These are phyloP conservation scores for Phanerochaete sordida DNA, from an alignment of 768 basidiomycete species.

Conservation along the genomic window DNA sequence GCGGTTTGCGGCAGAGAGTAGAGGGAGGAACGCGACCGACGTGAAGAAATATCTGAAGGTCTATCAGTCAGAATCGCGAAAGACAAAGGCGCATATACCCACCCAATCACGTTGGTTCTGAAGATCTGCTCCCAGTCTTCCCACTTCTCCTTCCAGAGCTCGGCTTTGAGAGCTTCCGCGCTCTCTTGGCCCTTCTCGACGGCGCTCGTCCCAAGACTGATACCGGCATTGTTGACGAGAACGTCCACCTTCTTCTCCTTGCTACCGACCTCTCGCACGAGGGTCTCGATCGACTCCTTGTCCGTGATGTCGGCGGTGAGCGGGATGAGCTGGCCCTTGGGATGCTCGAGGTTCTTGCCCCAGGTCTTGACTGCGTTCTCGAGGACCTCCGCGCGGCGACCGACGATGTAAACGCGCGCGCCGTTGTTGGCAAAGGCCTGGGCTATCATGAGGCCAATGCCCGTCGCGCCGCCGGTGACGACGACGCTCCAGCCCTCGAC, in stretches of 20 bases:
- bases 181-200: slow-evolving; percentile 28
- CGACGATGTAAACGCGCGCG: slow-evolving; percentile 38
- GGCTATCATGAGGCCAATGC: slow-evolving; percentile 43
- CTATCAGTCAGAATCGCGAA: neutral
- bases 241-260: slow-evolving; percentile 29
- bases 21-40: slow-evolving; percentile 41
- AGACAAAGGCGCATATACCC: neutral
- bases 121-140: slow-evolving; percentile 30
- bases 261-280: slow-evolving; percentile 21
- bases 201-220: slow-evolving; percentile 18
- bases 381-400: slow-evolving; percentile 31
- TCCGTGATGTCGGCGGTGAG: slow-evolving; percentile 24
- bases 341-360: slow-evolving; percentile 24
- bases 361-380: slow-evolving; percentile 24
- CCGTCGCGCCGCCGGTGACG: slow-evolving; percentile 30
- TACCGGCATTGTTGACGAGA: slow-evolving; percentile 33
- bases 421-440: slow-evolving; percentile 39
- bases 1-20: slow-evolving; percentile 33
- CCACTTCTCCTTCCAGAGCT: slow-evolving; percentile 28
- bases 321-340: slow-evolving; percentile 28
- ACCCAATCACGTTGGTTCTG: slow-evolving; percentile 31
- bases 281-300: slow-evolving; percentile 25
- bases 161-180: slow-evolving; percentile 21
- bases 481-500: slow-evolving; percentile 26
- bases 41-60: slow-evolving; percentile 36